Evolutionary conservation across 2,329 filamentous ascomycete genomes (phyloP), one percentile per base, ranked within the genome.

Genomic region (Aspergillus carbonarius): DNA sequence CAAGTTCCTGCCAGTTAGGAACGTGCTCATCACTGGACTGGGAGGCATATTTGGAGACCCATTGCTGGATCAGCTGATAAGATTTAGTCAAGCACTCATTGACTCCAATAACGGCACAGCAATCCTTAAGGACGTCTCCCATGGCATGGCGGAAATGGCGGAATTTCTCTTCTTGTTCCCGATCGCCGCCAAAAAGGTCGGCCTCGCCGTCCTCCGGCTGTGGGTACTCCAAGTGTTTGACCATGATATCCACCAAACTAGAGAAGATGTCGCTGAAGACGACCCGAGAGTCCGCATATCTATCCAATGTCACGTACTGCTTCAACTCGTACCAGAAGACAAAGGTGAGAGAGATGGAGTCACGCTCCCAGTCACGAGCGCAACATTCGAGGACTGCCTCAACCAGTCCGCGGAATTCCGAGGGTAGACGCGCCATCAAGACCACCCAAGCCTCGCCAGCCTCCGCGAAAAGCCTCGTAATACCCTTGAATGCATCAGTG

Each of bases 291-390:
- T 92, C 85, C 53, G 91, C 90, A 72, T 97, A 99, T 65, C 89
- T 89, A 35, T 98, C 93, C 54, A 99, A 77, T 1, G 93, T 92
- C 49, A 99, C 82, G 73, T 96, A 97, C 74, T 97, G 92, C 81
- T 99, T 99, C 48, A 99, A 83, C 72, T 99, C 95, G 73, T 96
- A 98, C 95, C 95, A 99, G 79, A 99, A 98, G 66, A 87, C 87
- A 77, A 99, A 99, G 0, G 96, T 99, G 69, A 95, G 87, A 55
- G 92, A 91, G 63, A 99, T 92, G 4, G 93, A 92, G 65, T 99
- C 95, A 61, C 90, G 87, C 55, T 97, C 93, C 72, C 87, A 88
- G 74, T 99, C 95, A 65, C 90, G 85, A 10, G 89, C 86, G 60
- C 91, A 93, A 70, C 92, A 96, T 77, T 98, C 93, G n/a, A 98